Evolutionary conservation across 306 rosid genomes (phyloP).

Genomic region (Dalbergia oliveri): DNA sequence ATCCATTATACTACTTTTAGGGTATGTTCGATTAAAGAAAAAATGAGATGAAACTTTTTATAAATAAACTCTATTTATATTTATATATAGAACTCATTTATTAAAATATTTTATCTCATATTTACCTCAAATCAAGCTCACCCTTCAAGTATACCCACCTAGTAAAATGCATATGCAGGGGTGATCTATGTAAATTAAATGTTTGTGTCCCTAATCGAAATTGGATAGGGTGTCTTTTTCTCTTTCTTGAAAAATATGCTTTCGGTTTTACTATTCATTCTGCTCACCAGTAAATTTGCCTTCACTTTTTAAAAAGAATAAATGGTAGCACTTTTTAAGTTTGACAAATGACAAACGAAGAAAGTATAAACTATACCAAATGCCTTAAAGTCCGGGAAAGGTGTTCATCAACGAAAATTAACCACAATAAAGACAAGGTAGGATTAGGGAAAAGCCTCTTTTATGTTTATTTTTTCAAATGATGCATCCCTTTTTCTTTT

Average conservation of each 20-base stretch:
- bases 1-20: not conserved
- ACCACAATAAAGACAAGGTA: constrained; percentile 4
- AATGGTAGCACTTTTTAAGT: constrained; percentile 30
- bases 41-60: no score
- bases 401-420: constrained; percentile 17
- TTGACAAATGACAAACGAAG: constrained; percentile 45
- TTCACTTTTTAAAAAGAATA: constrained; percentile 39
- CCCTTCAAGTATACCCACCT: not conserved
- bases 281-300: constrained; percentile 8
- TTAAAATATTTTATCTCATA: no score
- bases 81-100: no score
- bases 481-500: not conserved
- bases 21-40: no score
- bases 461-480: not conserved
- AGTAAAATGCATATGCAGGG: not conserved
- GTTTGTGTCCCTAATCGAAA: constrained; percentile 2
- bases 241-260: constrained; percentile 34
- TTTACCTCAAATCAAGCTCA: no score
- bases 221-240: not conserved
- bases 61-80: no score
- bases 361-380: constrained; percentile 13
- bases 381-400: constrained; percentile 42
- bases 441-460: not conserved
- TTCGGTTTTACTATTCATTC: constrained; percentile 27
- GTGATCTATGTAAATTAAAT: not conserved